These are phyloP conservation scores for Neofusicoccum ribis DNA, from an alignment of 2,329 filamentous ascomycete species.

Conservation along the genomic window DNA sequence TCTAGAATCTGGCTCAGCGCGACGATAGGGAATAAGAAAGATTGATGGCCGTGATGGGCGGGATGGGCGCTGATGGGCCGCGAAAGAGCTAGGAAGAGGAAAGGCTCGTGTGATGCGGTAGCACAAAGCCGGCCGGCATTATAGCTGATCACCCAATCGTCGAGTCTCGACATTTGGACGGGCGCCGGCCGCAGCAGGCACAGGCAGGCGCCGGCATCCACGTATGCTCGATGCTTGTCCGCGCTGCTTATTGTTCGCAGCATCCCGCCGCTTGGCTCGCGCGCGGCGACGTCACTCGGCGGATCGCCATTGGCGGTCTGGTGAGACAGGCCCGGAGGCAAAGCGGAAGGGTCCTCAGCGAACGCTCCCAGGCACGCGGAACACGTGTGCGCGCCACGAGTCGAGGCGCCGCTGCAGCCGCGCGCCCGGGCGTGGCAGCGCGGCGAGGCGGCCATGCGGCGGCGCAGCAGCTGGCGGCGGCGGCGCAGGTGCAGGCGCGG, in stretches of 20 bases:
- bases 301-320: constrained; percentile 19
- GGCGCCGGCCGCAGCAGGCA: neutral
- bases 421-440: neutral
- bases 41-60: constrained; percentile 13
- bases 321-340: neutral
- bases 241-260: constrained; percentile 14
- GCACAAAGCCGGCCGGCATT: constrained; percentile 10
- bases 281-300: constrained; percentile 8
- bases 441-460: neutral
- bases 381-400: constrained; percentile 11
- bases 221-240: constrained; percentile 1
- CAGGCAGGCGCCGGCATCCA: neutral
- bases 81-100: constrained; percentile 15
- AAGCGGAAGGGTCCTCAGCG: neutral
- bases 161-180: neutral
- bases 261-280: constrained; percentile 10
- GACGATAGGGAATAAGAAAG: constrained; percentile 14
- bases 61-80: constrained; percentile 15
- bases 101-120: constrained; percentile 18
- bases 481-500: neutral
- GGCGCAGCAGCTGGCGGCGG: neutral
- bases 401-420: neutral
- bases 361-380: neutral
- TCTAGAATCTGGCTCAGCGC: constrained; percentile 4
- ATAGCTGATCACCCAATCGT: constrained; percentile 16